Conservation (phyloP, 176 grass and related monocot species). For the maize (Zea mays) region DNA sequence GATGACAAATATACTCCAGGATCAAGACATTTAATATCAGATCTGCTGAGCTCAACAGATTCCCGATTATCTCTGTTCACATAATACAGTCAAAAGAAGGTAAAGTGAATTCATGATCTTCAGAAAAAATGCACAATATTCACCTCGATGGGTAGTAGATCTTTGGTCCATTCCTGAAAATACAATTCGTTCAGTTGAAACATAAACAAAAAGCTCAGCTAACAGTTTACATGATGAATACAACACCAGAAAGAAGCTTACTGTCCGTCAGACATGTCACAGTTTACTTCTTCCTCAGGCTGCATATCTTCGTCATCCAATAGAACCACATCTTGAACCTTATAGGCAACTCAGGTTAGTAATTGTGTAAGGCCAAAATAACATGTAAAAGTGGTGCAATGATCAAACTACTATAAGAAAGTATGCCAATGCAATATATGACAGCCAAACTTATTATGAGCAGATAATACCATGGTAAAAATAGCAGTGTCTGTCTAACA, state of each 20-base stretch:
- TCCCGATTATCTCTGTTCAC: conserved; percentile 70
- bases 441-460: neutral
- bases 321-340: conserved; percentile 66
- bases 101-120: conserved; percentile 18
- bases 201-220: conserved; percentile 4
- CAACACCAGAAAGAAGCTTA: conserved; percentile 33
- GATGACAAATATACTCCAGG: conserved; percentile 71
- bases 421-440: neutral
- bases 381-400: conserved; percentile 30
- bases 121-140: conserved; percentile 13
- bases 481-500: neutral
- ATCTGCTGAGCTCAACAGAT: conserved; percentile 61
- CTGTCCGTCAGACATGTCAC: conserved; percentile 34
- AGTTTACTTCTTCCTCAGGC: conserved; percentile 18
- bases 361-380: conserved; percentile 15
- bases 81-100: conserved; percentile 31
- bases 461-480: neutral
- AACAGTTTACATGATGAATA: conserved; percentile 14
- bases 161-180: conserved; percentile 65
- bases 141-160: conserved; percentile 88
- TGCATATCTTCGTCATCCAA: conserved; percentile 61
- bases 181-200: conserved; percentile 26
- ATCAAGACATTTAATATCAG: conserved; percentile 73
- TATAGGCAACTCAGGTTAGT: neutral
- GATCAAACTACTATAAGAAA: conserved; percentile 26